A percentile compares a stretch with the other conserved stretches of the same genome.
Conservation (phyloP, 495 filamentous ascomycete genomes). For the Amphirosellinia nigrospora region DNA sequence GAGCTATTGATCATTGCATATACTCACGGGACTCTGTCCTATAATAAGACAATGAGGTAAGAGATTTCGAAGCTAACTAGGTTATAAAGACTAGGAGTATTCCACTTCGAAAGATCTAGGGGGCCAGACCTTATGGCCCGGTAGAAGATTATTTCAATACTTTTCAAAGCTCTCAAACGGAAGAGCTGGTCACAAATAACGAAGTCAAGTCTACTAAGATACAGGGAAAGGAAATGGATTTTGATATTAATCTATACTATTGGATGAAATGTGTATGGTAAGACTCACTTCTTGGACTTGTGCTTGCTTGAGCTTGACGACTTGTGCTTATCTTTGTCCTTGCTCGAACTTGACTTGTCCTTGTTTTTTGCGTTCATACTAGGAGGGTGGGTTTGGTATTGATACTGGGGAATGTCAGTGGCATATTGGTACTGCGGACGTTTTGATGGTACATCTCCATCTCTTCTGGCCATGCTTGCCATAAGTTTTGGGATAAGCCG, state of each 20-base stretch:
- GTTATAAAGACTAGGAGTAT: too few relatives aligned
- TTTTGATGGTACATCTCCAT: background rate
- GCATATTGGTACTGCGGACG: constrained; percentile 2
- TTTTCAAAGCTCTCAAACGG: too few relatives aligned
- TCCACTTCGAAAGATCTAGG: too few relatives aligned
- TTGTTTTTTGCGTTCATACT: background rate
- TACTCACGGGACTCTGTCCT: too few relatives aligned
- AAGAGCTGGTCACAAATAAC: too few relatives aligned
- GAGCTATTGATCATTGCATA: too few relatives aligned
- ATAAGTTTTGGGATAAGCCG: background rate
- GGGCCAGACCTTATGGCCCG: too few relatives aligned
- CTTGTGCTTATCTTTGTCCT: background rate
- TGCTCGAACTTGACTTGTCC: background rate
- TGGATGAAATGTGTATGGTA: background rate
- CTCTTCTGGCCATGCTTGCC: background rate
- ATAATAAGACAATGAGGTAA: too few relatives aligned
- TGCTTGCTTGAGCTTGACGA: background rate
- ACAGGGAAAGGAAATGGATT: background rate
- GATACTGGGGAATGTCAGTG: background rate
- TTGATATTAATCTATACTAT: background rate
- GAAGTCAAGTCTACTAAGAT: too few relatives aligned
- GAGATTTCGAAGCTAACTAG: too few relatives aligned
- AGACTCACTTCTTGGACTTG: background rate
- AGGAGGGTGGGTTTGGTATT: background rate
- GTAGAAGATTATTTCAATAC: too few relatives aligned